Conservation (phyloP, 2,329 filamentous ascomycete genomes). For the Sporothrix variecibatus region DNA sequence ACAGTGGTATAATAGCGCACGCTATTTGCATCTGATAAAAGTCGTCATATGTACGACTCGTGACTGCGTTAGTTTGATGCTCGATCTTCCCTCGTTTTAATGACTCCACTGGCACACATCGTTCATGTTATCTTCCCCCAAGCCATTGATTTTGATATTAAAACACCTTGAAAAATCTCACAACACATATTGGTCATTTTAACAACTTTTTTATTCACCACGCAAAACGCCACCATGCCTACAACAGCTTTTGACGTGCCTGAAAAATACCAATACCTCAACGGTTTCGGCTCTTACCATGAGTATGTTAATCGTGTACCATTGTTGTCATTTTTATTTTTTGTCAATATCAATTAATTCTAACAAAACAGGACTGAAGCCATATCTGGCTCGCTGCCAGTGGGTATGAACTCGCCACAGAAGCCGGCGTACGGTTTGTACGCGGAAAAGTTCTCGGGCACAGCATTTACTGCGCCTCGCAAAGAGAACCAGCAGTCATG, state of each 20-base stretch:
- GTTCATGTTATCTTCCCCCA: too few relatives aligned
- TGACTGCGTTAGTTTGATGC: background rate
- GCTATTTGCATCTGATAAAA: too few relatives aligned
- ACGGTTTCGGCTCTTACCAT: slow-evolving; percentile 75
- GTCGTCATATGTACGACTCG: background rate
- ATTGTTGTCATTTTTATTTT: too few relatives aligned
- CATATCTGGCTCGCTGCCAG: slow-evolving; percentile 72
- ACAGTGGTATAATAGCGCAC: background rate
- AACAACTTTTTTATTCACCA: background rate
- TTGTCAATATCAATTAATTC: background rate
- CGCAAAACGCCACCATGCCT: slow-evolving; percentile 45
- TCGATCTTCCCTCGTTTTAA: background rate
- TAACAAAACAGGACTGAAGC: slow-evolving; percentile 66
- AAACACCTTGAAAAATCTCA: too few relatives aligned
- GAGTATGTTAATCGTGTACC: slow-evolving; percentile 55
- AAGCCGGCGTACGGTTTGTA: slow-evolving; percentile 78
- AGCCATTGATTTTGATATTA: too few relatives aligned
- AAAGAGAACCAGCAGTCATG: slow-evolving; percentile 70
- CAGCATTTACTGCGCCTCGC: slow-evolving; percentile 69
- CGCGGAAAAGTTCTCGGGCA: slow-evolving; percentile 75
- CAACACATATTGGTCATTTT: too few relatives aligned
- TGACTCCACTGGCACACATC: background rate
- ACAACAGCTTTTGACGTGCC: slow-evolving; percentile 50
- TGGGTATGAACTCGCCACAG: slow-evolving; percentile 80
- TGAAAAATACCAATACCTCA: slow-evolving; percentile 72